A percentile compares a stretch with the other conserved stretches of the same genome.
Conservation (phyloP, 192 early-diverging fungal genomes). For the Backusella morwellensis region DNA sequence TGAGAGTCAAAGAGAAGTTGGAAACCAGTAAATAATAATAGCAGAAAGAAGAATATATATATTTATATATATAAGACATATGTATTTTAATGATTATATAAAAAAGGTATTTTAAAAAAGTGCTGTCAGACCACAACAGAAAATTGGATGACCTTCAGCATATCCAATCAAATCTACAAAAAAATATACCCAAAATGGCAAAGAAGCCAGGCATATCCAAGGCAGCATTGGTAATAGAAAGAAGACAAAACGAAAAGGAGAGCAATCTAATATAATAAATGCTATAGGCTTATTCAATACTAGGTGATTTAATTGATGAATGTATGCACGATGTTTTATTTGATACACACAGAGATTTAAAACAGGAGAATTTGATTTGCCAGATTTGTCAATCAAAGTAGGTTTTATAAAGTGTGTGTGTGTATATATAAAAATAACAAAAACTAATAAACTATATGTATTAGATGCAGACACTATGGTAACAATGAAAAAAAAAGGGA, state of each 20-base stretch:
- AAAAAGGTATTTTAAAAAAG: conserved; percentile 13
- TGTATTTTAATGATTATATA: not conserved
- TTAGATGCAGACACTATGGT: conserved; percentile 10
- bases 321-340: conserved; percentile 69
- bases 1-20: conserved; percentile 7
- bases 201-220: not conserved
- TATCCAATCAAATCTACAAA: conserved; percentile 23
- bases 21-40: not conserved
- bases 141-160: conserved; percentile 26
- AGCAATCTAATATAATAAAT: not conserved
- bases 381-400: conserved; percentile 78
- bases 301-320: conserved; percentile 74
- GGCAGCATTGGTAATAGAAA: conserved; percentile 8
- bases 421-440: not conserved
- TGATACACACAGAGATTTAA: conserved; percentile 69
- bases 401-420: conserved; percentile 8
- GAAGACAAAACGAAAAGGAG: not conserved
- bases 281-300: conserved; percentile 51
- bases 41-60: not conserved
- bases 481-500: not conserved
- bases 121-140: conserved; percentile 18
- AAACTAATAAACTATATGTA: not conserved
- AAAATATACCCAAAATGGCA: conserved; percentile 8
- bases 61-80: not conserved
- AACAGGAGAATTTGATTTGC: conserved; percentile 57